These are phyloP conservation scores for Cudoniella acicularis DNA, from an alignment of 495 filamentous ascomycete species.

Conservation along the genomic window DNA sequence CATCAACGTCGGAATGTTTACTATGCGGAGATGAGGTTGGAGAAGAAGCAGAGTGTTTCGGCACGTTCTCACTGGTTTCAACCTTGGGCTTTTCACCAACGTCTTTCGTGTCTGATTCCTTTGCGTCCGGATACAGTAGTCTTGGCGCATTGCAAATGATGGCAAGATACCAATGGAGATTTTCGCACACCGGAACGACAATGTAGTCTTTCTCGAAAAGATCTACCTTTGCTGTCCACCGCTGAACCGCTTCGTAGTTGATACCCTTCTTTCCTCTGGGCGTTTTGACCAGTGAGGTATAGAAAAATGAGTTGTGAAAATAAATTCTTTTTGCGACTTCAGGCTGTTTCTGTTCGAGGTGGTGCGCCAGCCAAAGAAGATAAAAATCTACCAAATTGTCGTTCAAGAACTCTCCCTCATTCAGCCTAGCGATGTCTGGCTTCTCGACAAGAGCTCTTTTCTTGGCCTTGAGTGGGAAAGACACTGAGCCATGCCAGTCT, in stretches of 20 bases:
- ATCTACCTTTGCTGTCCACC: conserved; percentile 86
- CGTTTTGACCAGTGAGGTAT: conserved; percentile 61
- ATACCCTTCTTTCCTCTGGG: conserved; percentile 52
- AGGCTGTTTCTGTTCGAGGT: conserved; percentile 50
- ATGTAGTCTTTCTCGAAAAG: conserved; percentile 85
- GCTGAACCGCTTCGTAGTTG: conserved; percentile 78
- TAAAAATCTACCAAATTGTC: conserved; percentile 91
- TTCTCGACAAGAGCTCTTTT: conserved; percentile 73
- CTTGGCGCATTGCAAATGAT: conserved; percentile 87
- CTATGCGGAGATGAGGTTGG: not conserved
- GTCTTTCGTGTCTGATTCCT: not conserved
- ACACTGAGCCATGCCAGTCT: conserved; percentile 49
- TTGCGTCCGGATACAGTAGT: conserved; percentile 36
- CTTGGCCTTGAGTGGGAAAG: conserved; percentile 65
- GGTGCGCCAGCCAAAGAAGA: conserved; percentile 68
- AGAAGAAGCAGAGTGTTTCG: not conserved
- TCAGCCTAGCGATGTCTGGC: conserved; percentile 73
- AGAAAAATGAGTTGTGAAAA: conserved; percentile 93
- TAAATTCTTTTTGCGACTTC: conserved; percentile 64
- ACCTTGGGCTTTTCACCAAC: not conserved
- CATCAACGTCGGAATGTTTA: conserved; percentile 1
- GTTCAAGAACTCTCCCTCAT: conserved; percentile 84
- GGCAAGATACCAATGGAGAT: conserved; percentile 88
- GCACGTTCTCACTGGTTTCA: no score
- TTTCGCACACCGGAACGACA: conserved; percentile 86